These are phyloP conservation scores for Cyclanthera cordifolia DNA, from an alignment of 306 rosid genomes.

Conservation along the genomic window DNA sequence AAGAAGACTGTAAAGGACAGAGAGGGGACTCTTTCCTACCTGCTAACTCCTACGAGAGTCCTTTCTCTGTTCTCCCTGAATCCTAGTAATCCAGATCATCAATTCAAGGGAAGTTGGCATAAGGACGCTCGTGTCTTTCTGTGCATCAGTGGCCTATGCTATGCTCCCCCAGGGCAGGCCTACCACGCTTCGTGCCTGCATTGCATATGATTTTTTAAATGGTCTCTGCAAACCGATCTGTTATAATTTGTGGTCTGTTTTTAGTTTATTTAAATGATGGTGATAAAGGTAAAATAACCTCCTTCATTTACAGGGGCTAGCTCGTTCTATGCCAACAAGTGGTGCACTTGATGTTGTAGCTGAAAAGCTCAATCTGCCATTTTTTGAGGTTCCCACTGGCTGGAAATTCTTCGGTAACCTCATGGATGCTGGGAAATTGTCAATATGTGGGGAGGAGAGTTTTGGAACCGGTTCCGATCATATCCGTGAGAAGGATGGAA, in stretches of 20 bases:
- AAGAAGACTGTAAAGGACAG: no score
- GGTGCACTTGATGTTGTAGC: conserved; percentile 93
- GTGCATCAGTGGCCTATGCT: no score
- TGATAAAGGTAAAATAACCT: conserved; percentile 5
- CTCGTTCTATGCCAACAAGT: conserved; percentile 98
- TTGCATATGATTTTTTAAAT: not conserved
- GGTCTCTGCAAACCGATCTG: not conserved
- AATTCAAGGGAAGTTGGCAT: no score
- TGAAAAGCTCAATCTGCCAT: conserved; percentile 68
- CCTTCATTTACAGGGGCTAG: conserved; percentile 60
- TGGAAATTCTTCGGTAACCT: conserved; percentile 99
- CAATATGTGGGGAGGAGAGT: conserved; percentile 95
- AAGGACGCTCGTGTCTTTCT: no score
- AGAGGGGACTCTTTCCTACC: no score
- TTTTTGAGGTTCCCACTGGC: conserved; percentile 97
- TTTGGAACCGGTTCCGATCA: conserved; percentile 98
- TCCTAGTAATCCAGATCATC: no score
- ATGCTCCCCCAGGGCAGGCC: no score
- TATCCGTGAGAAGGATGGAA: conserved; percentile 99
- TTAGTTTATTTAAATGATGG: not conserved
- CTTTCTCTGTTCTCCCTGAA: no score
- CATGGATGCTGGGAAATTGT: conserved; percentile 92
- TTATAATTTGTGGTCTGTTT: not conserved
- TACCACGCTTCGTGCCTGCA: no score
- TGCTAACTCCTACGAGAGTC: no score